Percentiles rank a stretch among this genome's conserved stretches.
Evolutionary conservation across 352 stramenopile species (phyloP).

Genomic region (Pythium biforme): DNA sequence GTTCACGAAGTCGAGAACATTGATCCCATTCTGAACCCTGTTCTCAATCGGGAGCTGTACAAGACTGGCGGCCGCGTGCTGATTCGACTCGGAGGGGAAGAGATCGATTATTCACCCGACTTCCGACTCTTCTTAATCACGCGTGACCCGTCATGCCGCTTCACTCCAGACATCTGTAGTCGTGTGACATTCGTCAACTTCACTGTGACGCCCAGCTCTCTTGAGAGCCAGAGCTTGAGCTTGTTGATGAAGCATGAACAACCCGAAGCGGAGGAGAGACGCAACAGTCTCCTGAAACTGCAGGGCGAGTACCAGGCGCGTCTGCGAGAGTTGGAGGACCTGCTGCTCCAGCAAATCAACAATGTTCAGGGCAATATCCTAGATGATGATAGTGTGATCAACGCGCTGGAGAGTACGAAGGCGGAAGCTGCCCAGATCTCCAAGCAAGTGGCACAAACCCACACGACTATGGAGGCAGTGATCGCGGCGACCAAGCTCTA

Average conservation of each 20-base stretch:
- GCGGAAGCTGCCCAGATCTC: slow-evolving; percentile 96
- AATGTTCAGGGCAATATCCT: slow-evolving; percentile 99
- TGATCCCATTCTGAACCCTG: slow-evolving; percentile 99
- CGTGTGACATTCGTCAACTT: slow-evolving; percentile 99
- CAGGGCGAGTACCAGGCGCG: slow-evolving; percentile 98
- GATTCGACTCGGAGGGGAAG: slow-evolving; percentile 97
- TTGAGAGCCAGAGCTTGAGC: slow-evolving; percentile 96
- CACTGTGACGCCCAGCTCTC: slow-evolving; percentile 97
- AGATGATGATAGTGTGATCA: slow-evolving; percentile 98
- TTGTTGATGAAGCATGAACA: slow-evolving; percentile 96
- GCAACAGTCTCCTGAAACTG: slow-evolving; percentile 95
- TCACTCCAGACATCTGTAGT: slow-evolving; percentile 98
- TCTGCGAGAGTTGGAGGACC: slow-evolving; percentile 97
- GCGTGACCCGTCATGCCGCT: slow-evolving; percentile 95
- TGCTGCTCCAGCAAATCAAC: slow-evolving; percentile 98
- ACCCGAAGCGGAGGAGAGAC: slow-evolving; percentile 97
- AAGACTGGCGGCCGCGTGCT: slow-evolving; percentile 97
- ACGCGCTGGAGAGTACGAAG: slow-evolving; percentile 98
- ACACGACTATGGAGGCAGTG: slow-evolving; percentile 79
- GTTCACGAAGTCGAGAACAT: slow-evolving; percentile 99
- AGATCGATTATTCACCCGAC: slow-evolving; percentile 99
- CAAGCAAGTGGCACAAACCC: slow-evolving; percentile 84
- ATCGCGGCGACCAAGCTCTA: slow-evolving; percentile 94
- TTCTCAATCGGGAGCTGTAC: slow-evolving; percentile 99
- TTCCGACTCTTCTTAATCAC: slow-evolving; percentile 99